Percentiles rank a stretch among this genome's conserved stretches.
Conservation (phyloP, 768 basidiomycete genomes). For the Wakefieldia striispora region DNA sequence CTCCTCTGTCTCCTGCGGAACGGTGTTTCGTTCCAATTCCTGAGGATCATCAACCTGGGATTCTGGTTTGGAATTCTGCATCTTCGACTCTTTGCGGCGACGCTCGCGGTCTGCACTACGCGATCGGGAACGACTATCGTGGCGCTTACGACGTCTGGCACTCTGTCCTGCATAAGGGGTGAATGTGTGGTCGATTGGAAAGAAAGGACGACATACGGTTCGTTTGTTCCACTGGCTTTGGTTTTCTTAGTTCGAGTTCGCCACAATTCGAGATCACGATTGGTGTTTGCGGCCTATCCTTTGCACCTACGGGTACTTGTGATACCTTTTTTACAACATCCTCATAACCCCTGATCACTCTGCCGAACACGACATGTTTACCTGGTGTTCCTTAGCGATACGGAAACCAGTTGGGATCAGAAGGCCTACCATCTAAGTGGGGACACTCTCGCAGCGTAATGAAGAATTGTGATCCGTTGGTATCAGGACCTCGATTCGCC, state of each 20-base stretch:
- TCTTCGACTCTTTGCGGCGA: slow-evolving; percentile 29
- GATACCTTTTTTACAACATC: slow-evolving; percentile 58
- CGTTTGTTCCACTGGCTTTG: slow-evolving; percentile 6
- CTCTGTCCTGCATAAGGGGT: slow-evolving; percentile 7
- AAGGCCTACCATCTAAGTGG: slow-evolving; percentile 62
- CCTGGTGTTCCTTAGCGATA: slow-evolving; percentile 34
- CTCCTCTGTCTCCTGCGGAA: slow-evolving; percentile 59
- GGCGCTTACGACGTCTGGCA: slow-evolving; percentile 19
- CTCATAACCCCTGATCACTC: slow-evolving; percentile 58
- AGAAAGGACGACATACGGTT: slow-evolving; percentile 12
- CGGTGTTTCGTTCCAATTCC: neutral
- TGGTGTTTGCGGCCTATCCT: slow-evolving; percentile 67
- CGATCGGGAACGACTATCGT: slow-evolving; percentile 25
- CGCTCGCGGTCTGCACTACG: slow-evolving; percentile 27
- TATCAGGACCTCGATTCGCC: slow-evolving; percentile 85
- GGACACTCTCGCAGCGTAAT: slow-evolving; percentile 74
- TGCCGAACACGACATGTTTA: slow-evolving; percentile 58
- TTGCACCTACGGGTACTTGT: slow-evolving; percentile 67
- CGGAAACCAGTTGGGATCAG: neutral
- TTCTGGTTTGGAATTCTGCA: slow-evolving; percentile 3
- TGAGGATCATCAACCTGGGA: slow-evolving; percentile 8
- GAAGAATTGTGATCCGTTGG: slow-evolving; percentile 88
- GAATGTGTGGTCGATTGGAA: neutral
- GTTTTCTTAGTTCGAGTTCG: slow-evolving; percentile 69
- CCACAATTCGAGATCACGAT: slow-evolving; percentile 77